phyloP scores from a whole-genome alignment of 2,329 filamentous ascomycete genomes.

The Botrytis aclada region DNA sequence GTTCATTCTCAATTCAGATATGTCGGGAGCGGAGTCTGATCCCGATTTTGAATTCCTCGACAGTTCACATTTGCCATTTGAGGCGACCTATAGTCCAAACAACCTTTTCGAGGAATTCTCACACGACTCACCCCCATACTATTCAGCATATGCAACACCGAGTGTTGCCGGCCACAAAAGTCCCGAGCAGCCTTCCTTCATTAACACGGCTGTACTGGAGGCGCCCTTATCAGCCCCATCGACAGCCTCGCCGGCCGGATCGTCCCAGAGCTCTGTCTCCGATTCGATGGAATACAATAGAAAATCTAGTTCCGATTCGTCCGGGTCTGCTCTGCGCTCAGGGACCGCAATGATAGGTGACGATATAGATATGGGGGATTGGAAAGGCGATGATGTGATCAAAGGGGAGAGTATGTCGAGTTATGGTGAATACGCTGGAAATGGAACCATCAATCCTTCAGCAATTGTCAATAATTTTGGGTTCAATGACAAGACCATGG shows the following conservation, averaged over 20 bases:
- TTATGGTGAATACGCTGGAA: slow-evolving; percentile 42
- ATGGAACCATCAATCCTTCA: slow-evolving; percentile 41
- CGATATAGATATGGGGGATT: slow-evolving; percentile 44
- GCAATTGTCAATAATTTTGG: slow-evolving; percentile 38
- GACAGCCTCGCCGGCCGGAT: slow-evolving; percentile 39
- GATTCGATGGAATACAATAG: slow-evolving; percentile 52
- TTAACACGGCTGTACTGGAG: slow-evolving; percentile 7
- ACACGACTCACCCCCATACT: slow-evolving; percentile 30
- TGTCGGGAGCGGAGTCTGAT: slow-evolving; percentile 38
- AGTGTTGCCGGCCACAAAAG: slow-evolving; percentile 24
- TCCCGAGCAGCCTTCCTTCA: slow-evolving; percentile 16
- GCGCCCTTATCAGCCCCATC: slow-evolving; percentile 32
- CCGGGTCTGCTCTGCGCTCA: slow-evolving; percentile 43
- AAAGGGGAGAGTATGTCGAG: slow-evolving; percentile 41
- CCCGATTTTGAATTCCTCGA: slow-evolving; percentile 41
- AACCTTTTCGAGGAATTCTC: slow-evolving; percentile 36
- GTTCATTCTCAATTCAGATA: slow-evolving; percentile 39
- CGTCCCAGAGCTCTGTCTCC: slow-evolving; percentile 50
- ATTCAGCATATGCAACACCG: slow-evolving; percentile 32
- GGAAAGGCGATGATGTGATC: slow-evolving; percentile 42
- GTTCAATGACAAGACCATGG: slow-evolving; percentile 46
- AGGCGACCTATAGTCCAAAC: slow-evolving; percentile 35
- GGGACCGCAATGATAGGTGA: slow-evolving; percentile 47
- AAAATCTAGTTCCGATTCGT: slow-evolving; percentile 47
- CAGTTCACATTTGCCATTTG: slow-evolving; percentile 35